Conservation (phyloP, 306 rosid genomes). For the Pyrus bretschneideri region DNA sequence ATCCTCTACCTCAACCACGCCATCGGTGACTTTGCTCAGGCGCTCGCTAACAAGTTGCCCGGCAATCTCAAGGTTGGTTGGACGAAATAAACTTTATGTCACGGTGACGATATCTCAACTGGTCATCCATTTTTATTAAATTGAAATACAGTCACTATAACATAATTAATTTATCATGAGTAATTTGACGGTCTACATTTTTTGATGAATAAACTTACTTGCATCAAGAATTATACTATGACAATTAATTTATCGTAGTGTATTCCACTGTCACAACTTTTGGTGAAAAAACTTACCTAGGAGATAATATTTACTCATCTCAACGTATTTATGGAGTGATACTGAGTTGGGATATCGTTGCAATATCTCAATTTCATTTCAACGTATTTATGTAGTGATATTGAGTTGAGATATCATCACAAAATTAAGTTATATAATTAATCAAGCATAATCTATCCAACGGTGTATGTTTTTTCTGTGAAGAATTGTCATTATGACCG, state of each 20-base stretch:
- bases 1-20: constrained; percentile 71
- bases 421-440: neutral
- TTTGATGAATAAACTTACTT: neutral
- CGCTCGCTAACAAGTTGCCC: constrained; percentile 76
- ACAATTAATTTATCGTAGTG: too few species aligned
- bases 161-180: too few species aligned
- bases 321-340: neutral
- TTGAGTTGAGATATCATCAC: too few species aligned
- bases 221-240: too few species aligned
- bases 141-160: neutral
- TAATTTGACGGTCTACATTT: too few species aligned
- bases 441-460: neutral
- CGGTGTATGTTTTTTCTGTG: neutral
- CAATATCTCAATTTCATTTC: too few species aligned
- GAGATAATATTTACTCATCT: too few species aligned
- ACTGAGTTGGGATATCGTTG: too few species aligned
- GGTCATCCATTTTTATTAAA: too few species aligned
- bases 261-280: too few species aligned
- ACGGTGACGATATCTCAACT: too few species aligned
- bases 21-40: constrained; percentile 80
- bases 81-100: neutral
- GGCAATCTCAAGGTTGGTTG: constrained; percentile 68
- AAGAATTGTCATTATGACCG: neutral
- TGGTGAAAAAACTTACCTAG: neutral
- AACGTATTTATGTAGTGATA: too few species aligned